Evolutionary conservation across 2,329 filamentous ascomycete species (phyloP).

Genomic region (Cytospora mali): DNA sequence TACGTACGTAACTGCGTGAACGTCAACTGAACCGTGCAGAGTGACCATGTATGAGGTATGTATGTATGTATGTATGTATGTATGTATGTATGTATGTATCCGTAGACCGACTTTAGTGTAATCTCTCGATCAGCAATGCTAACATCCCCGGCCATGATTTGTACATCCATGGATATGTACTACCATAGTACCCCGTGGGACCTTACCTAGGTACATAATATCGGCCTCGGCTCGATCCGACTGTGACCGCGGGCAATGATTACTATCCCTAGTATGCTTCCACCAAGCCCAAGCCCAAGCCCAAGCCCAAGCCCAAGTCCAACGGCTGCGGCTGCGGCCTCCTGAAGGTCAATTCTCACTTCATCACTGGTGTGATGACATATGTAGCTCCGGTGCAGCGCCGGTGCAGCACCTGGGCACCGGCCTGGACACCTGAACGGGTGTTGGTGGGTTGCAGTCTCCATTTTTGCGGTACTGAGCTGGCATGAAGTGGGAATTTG

Average conservation of each 20-base stretch:
- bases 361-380: not conserved
- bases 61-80: too few relatives aligned
- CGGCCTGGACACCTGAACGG: not conserved
- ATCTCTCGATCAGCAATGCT: not conserved
- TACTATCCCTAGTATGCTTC: not conserved
- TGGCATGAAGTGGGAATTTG: not conserved
- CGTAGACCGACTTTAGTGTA: too few relatives aligned
- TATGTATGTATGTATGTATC: too few relatives aligned
- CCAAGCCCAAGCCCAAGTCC: not conserved
- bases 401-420: not conserved
- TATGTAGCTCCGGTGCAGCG: not conserved
- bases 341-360: not conserved
- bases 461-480: not conserved
- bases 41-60: too few relatives aligned
- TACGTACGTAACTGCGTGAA: too few relatives aligned
- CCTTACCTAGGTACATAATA: too few relatives aligned
- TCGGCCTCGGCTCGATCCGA: not conserved
- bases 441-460: not conserved
- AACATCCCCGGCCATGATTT: too few relatives aligned
- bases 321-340: not conserved
- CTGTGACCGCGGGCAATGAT: not conserved
- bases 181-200: too few relatives aligned
- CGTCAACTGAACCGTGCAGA: not conserved
- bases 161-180: too few relatives aligned
- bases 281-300: not conserved